Base-by-base conservation (phyloP, 345 rosid species). In the Rubroshorea leprosula region DNA sequence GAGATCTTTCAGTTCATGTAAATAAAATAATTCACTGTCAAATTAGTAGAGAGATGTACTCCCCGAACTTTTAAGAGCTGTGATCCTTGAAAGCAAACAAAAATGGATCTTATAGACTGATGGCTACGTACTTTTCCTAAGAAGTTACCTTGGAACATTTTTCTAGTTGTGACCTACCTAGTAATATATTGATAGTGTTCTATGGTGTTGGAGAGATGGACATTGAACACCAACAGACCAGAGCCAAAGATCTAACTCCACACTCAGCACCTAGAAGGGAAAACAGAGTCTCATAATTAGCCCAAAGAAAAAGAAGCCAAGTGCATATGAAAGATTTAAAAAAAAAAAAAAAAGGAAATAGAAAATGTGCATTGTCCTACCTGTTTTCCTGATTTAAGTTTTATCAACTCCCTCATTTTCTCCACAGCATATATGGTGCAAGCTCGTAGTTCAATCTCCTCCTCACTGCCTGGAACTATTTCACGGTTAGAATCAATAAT, bases 221-320 rank as follows among this genome's bases (percentile, higher is more conserved):
- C 63, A 68, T 53, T 66, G 82, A 49, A 87, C 71, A 13, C 91
- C 91, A 19, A 71, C 71, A 55, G 91, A 76, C 91, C 91, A 87
- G 23, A 87, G 88, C 95, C 95, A 86, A 55, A 86, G 90, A 75
- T 86, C 95, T 73, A 86, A 66, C 69, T 86, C 90, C 63, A 78
- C 74, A 62, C 88, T 84, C 38, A 78, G 73, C 60, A 84, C 90
- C 95, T 86, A 81, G 31, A 69, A 39, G 44, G 82, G 43, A 61
- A 38, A 58, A 56, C 55, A 4, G 51, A 44, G 55, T n/a, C 20
- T 20, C 19, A 52, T 31, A 21, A 52, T 35, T 53, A 45, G 29
- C 19, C 8, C 51, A 50, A 14, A 21, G 23, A 54, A 38, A 15
- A 25, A 38, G 31, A 49, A 54, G 20, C 54, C 17, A 39, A 17